phyloP scores from a whole-genome alignment of 202 grass and related monocot genomes.

The Dendrocalamus latiflorus region DNA sequence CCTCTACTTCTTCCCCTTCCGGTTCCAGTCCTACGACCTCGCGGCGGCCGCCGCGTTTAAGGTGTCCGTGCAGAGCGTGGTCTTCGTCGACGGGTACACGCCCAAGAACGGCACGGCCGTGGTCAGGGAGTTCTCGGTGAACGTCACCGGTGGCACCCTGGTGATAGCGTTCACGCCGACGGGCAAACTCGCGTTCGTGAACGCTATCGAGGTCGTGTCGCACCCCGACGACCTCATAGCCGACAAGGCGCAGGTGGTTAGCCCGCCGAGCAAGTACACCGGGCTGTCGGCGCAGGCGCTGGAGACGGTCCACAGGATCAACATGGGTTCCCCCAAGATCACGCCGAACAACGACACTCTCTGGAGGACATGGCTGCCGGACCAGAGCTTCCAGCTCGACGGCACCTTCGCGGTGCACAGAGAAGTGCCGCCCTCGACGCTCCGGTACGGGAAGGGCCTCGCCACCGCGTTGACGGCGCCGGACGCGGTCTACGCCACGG shows the following conservation, averaged over 20 bases:
- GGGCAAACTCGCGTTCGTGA: slow-evolving; percentile 64
- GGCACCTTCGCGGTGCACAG: not conserved
- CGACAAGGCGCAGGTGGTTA: slow-evolving; percentile 31
- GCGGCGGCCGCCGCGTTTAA: slow-evolving; percentile 41
- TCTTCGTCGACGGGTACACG: slow-evolving; percentile 45
- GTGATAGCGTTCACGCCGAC: slow-evolving; percentile 58
- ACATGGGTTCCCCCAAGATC: slow-evolving; percentile 72
- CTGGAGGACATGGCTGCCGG: slow-evolving; percentile 69
- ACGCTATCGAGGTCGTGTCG: slow-evolving; percentile 76
- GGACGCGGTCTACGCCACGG: slow-evolving; percentile 49
- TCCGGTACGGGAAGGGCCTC: not conserved
- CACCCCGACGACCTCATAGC: slow-evolving; percentile 53
- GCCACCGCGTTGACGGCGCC: slow-evolving; percentile 44
- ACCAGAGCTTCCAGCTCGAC: slow-evolving; percentile 34
- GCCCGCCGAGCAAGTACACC: not conserved
- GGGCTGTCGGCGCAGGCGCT: slow-evolving; percentile 53
- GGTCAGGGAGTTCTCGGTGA: slow-evolving; percentile 63
- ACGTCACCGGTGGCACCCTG: slow-evolving; percentile 37
- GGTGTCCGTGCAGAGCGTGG: slow-evolving; percentile 53
- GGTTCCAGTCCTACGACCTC: slow-evolving; percentile 52
- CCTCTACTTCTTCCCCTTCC: slow-evolving; percentile 71
- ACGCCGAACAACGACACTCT: slow-evolving; percentile 62
- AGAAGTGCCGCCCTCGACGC: not conserved
- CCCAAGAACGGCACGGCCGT: slow-evolving; percentile 40
- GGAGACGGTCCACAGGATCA: slow-evolving; percentile 73